A percentile compares a stretch with the other conserved stretches of the same genome.
phyloP scores from a whole-genome alignment of 805 yeast genomes.

The Saturnispora bothae region DNA sequence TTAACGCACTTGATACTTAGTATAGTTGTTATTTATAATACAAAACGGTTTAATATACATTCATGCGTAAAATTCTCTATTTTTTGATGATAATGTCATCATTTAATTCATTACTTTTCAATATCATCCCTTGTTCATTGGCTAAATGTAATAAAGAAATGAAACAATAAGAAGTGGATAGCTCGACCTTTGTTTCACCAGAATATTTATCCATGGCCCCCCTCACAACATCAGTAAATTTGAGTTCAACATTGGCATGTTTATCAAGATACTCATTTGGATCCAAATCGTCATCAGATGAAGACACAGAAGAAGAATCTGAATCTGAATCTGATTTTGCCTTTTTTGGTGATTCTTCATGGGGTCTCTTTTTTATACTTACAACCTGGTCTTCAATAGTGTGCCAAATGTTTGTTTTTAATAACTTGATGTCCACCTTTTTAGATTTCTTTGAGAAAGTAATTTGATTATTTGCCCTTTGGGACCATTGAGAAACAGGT shows the following conservation, averaged over 20 bases:
- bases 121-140: constrained; percentile 36
- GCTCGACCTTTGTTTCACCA: constrained; percentile 29
- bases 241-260: constrained; percentile 12
- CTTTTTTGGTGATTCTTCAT: constrained; percentile 7
- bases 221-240: constrained; percentile 28
- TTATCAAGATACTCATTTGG: constrained; percentile 4
- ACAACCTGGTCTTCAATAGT: constrained; percentile 25
- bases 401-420: constrained; percentile 39
- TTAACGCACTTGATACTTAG: no score
- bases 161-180: constrained; percentile 41
- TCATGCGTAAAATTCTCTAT: no score
- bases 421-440: constrained; percentile 35
- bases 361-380: constrained; percentile 21
- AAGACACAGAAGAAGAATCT: background rate
- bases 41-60: no score
- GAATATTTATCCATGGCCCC: constrained; percentile 29
- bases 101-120: constrained; percentile 27
- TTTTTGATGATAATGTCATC: constrained; percentile 28
- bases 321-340: background rate
- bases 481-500: background rate
- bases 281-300: constrained; percentile 1
- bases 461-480: constrained; percentile 1
- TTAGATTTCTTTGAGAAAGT: constrained; percentile 38
- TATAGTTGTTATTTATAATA: no score
- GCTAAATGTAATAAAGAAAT: constrained; percentile 41